These are phyloP conservation scores for Rubus parviflorus DNA, from an alignment of 306 rosid species.

Conservation along the genomic window DNA sequence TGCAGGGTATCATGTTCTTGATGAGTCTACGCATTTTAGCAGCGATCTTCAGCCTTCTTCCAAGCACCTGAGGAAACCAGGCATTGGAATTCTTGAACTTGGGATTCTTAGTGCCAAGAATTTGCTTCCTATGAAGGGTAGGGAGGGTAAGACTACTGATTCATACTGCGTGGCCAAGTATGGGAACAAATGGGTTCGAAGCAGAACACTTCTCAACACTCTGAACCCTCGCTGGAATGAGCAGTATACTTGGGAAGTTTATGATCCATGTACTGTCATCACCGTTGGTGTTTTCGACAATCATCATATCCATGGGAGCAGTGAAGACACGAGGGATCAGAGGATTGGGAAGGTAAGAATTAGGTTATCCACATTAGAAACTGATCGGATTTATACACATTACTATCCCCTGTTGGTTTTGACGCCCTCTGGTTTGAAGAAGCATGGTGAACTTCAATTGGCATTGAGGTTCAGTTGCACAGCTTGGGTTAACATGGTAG, in stretches of 20 bases:
- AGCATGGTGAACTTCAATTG: slow-evolving; percentile 90
- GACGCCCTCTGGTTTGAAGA: slow-evolving; percentile 62
- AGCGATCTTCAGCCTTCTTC: slow-evolving; percentile 94
- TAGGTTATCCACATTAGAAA: slow-evolving; percentile 82
- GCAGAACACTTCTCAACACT: slow-evolving; percentile 77
- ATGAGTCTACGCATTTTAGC: slow-evolving; percentile 89
- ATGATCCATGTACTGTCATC: slow-evolving; percentile 85
- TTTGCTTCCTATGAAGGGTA: slow-evolving; percentile 78
- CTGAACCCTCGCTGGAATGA: slow-evolving; percentile 88
- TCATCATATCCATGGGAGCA: slow-evolving; percentile 61
- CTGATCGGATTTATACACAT: slow-evolving; percentile 74
- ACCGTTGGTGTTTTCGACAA: slow-evolving; percentile 86
- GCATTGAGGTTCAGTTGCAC: slow-evolving; percentile 89
- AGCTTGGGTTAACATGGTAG: slow-evolving; percentile 80
- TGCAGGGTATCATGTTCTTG: slow-evolving; percentile 86
- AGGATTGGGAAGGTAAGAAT: slow-evolving; percentile 91
- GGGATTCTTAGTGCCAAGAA: slow-evolving; percentile 86
- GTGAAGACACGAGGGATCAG: slow-evolving; percentile 58
- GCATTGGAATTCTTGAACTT: slow-evolving; percentile 81
- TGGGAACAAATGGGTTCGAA: slow-evolving; percentile 93
- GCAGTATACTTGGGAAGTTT: slow-evolving; percentile 95
- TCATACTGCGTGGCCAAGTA: slow-evolving; percentile 96
- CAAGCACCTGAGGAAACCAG: slow-evolving; percentile 52
- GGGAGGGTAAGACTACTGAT: slow-evolving; percentile 67
- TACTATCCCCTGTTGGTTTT: slow-evolving; percentile 84